phyloP scores from a whole-genome alignment of 768 basidiomycete genomes.

The Leccinum subtestaceum region DNA sequence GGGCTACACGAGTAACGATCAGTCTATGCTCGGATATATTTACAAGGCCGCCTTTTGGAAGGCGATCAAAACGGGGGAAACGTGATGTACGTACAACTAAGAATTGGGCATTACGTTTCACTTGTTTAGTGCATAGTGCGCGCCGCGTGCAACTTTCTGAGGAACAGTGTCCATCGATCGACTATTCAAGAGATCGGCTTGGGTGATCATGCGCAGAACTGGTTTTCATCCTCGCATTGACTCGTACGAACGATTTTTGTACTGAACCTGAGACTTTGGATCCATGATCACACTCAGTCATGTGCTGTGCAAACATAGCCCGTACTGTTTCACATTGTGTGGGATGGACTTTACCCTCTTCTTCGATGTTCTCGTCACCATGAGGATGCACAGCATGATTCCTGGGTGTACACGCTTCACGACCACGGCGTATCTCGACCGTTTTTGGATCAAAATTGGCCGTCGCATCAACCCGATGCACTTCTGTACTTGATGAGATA shows the following conservation, averaged over 20 bases:
- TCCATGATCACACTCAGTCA: not conserved
- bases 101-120: not conserved
- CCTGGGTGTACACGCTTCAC: not conserved
- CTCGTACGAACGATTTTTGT: too few species aligned
- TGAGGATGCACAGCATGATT: not conserved
- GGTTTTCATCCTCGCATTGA: too few species aligned
- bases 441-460: too few species aligned
- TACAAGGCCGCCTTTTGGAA: conserved; percentile 88
- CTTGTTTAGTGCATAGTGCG: not conserved
- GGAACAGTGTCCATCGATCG: not conserved
- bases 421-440: not conserved
- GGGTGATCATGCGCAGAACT: too few species aligned
- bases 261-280: too few species aligned
- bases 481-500: too few species aligned
- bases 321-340: not conserved
- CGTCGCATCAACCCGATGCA: too few species aligned
- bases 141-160: not conserved
- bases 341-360: not conserved
- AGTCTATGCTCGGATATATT: conserved; percentile 79
- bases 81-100: not conserved
- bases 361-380: not conserved
- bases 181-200: too few species aligned
- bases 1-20: conserved; percentile 81
- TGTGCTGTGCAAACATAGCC: not conserved
- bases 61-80: conserved; percentile 47